Base-by-base conservation (phyloP, 495 filamentous ascomycete genomes). In the Polyplosphaeria fusca region DNA sequence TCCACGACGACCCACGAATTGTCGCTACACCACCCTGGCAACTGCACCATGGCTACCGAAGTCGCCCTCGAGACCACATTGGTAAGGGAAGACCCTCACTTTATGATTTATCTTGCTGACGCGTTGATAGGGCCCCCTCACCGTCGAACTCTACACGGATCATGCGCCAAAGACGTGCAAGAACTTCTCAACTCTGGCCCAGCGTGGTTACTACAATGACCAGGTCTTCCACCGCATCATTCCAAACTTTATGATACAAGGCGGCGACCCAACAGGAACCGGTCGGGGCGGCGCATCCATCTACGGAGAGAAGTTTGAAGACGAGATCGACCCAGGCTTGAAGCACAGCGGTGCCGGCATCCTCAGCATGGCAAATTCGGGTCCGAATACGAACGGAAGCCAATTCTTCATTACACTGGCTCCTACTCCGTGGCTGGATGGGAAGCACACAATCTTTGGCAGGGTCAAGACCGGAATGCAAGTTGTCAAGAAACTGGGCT, bases 361-460 rank as follows among this genome's bases (percentile, higher is more conserved):
- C 9, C 71, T 98, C 60, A 91, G 86, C 70, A 97, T 98, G 93
- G 93, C 93, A 52, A 98, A 98, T 70, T 86, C 84, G 7, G 93
- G 93, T 1, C 88, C 89, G 9, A 86, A 98, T 67, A 95, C 93
- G 45, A 97, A 97, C 71, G 94, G 93, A 32, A 86, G 82, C 56
- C 82, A 86, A 48, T 84, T 86, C 68, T 98, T 97, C 71, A 82
- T 98, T 54, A 97, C 94, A 5, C 78, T 96, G 38, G 93, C 91
- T 28, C 94, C 94, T 2, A 93, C 94, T 18, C 93, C 93, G 1
- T 97, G 93, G 93, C 73, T 98, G 55, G 94, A 98, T 73, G 91
- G 90, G 24, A 95, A 95, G 71, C 93, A 98, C 72, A 96, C 93
- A 4, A 96, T 98, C 62, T 98, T 98, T 68, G 93, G 94, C 7